Base-by-base conservation (phyloP, 2,329 filamentous ascomycete species). In the Verticillium nubilum region DNA sequence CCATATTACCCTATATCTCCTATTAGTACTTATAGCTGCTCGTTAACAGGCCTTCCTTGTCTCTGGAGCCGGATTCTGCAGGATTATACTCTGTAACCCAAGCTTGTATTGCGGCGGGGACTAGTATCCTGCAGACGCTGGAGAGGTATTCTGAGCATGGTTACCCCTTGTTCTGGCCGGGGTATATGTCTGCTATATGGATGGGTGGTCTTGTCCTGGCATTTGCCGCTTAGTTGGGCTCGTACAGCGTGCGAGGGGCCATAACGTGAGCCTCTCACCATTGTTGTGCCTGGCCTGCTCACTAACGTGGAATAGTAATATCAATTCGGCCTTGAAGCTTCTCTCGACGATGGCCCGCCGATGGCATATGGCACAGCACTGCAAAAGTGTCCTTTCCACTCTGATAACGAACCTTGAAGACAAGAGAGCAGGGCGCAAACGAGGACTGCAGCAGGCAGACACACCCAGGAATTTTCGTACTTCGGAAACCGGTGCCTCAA, bases 201-300 rank as follows among this genome's bases (percentile, higher is more conserved):
- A 75, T 74, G 70, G 68, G 71, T 6, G 72, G 73, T 7, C 64
- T 75, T 1, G 68, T 74, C 5, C 61, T 75, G 7, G 70, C 72
- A 1, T 73, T 73, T 59, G 70, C 72, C 29, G 31, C 50, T 23
- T 58, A 60, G 10, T 50, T 63, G 27, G 57, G 57, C 17, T 33
- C 54, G 17, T 56, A 52, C n/a, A 57, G 28, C 15, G 4, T 47
- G 5, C 2, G 23, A 6, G 60, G 55, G 13, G 58, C 58, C 2
- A 55, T 25, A 52, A 12, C 52, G 60, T 63, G 5, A 15, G 60
- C 56, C 4, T 4, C 9, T 27, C 9, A 5, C 7, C 15, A 1
- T 23, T 28, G 4, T 37, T n/a, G 15, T 37, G 33, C 15, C 15
- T 17, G 15, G 29, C 12, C 33, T 1, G 2, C 4, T 31, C 2